These are phyloP conservation scores for Clavispora fructus DNA, from an alignment of 805 yeast species.

Conservation along the genomic window DNA sequence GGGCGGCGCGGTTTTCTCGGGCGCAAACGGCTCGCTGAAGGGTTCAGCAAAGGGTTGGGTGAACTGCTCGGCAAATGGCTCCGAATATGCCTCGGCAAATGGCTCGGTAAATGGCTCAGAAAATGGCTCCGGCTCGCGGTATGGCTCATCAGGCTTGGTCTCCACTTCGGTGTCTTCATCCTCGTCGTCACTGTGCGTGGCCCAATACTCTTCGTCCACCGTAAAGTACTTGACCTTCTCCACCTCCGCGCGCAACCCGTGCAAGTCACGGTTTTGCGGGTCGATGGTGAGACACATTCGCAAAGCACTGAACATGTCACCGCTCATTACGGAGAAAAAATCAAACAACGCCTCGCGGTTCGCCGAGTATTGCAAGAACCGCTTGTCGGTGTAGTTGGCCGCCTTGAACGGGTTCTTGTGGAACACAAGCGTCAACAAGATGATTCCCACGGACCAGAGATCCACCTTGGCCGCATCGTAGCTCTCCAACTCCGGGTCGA, in stretches of 20 bases:
- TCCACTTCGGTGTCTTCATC: constrained; percentile 31
- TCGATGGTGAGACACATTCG: constrained; percentile 76
- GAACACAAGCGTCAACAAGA: constrained; percentile 77
- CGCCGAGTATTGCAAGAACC: constrained; percentile 79
- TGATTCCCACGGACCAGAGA: constrained; percentile 86
- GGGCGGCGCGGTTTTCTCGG: no score
- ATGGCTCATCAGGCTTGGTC: constrained; percentile 9
- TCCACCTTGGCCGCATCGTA: constrained; percentile 82
- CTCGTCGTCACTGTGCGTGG: constrained; percentile 42
- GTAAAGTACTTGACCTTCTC: constrained; percentile 62
- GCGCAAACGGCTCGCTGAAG: neutral
- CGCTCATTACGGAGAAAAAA: constrained; percentile 83
- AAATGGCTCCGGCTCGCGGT: neutral
- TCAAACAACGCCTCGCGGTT: constrained; percentile 89
- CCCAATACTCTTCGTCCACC: constrained; percentile 61
- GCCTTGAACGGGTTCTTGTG: constrained; percentile 82
- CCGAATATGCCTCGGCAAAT: neutral
- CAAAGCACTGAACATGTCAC: constrained; percentile 79
- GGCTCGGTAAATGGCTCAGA: neutral
- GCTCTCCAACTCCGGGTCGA: constrained; percentile 52
- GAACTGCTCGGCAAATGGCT: neutral
- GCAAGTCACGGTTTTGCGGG: constrained; percentile 75
- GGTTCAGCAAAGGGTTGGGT: neutral
- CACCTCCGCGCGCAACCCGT: constrained; percentile 56
- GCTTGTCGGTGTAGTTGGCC: constrained; percentile 74